Evolutionary conservation across 495 filamentous ascomycete genomes (phyloP), one percentile per base, ranked within the genome.

Genomic region (Penicillium angulare): DNA sequence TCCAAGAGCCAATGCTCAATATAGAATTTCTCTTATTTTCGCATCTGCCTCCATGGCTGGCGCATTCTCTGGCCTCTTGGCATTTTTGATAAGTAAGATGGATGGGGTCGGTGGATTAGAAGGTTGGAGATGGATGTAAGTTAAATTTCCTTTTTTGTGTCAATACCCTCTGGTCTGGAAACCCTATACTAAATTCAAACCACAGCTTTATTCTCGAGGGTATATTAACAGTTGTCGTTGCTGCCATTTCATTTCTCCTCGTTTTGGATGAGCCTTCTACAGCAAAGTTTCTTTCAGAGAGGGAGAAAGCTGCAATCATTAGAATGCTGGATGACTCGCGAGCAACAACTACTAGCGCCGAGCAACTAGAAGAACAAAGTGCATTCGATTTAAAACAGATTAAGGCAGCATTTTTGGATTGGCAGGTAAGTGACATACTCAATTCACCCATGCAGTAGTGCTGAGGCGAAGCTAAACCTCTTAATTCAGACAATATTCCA

Each of bases 61-160:
- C 8, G 50, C 50, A n/a, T 53, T 53, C 21, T 53, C 50, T 13
- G 50, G 50, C 5, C 50, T 53, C 7, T 29, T 53, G 36, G 50
- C 50, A 13, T 53, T 44, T 36, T 23, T 43, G 1, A 53, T 53
- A 6, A 43, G 36, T 22, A 53, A 16, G 29, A 53, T 53, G 50
- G 43, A 53, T 43, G 50, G 50, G 2, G 21, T 53, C 22, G 50
- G 50, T 29, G 44, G 44, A 9, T 12, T 47, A 9, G 43, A 47
- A 18, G 50, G 50, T 13, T 53, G 50, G 50, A 43, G 50, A 7
- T 53, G 50, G 50, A 53, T 53, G 50, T 52, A 47, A 10, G 31
- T 27, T 16, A 10, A 4, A 3, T 24, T 27, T 39, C 5, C 16
- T 8, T 31, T 18, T 17, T 2, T 7, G 1, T 48, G 13, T 15